Evolutionary conservation across 495 filamentous ascomycete species (phyloP).

Genomic region (Chaetomium tenue): DNA sequence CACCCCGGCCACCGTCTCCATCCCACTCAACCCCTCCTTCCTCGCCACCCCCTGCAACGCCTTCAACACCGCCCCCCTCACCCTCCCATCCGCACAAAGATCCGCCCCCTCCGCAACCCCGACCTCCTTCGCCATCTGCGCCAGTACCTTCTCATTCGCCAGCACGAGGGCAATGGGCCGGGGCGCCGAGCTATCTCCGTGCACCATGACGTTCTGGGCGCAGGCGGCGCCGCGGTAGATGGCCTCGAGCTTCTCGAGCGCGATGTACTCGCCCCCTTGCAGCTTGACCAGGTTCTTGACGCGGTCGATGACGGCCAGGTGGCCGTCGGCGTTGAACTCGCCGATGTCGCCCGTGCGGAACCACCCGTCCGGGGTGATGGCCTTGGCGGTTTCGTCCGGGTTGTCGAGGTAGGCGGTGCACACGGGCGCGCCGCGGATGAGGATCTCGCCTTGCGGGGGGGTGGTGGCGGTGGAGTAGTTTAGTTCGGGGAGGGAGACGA

Average conservation of each 20-base stretch:
- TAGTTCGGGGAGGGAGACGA: slow-evolving; percentile 81
- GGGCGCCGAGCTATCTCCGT: slow-evolving; percentile 50
- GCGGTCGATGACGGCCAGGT: slow-evolving; percentile 84
- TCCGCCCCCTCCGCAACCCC: slow-evolving; percentile 47
- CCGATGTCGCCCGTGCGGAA: slow-evolving; percentile 89
- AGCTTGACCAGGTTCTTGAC: slow-evolving; percentile 81
- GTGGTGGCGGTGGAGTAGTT: slow-evolving; percentile 72
- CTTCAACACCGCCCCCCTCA: slow-evolving; percentile 53
- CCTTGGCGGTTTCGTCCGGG: slow-evolving; percentile 75
- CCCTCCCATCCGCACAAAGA: slow-evolving; percentile 44
- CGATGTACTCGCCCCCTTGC: slow-evolving; percentile 64
- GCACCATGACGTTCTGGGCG: slow-evolving; percentile 61
- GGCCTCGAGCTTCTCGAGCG: slow-evolving; percentile 64
- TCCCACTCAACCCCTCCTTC: slow-evolving; percentile 51
- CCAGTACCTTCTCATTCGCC: slow-evolving; percentile 55
- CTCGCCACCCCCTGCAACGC: slow-evolving; percentile 52
- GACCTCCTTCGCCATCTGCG: slow-evolving; percentile 50
- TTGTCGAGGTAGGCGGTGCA: slow-evolving; percentile 79
- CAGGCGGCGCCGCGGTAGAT: slow-evolving; percentile 56
- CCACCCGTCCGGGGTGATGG: slow-evolving; percentile 82
- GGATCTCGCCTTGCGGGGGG: slow-evolving; percentile 82
- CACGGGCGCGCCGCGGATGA: slow-evolving; percentile 68
- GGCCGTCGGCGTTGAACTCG: slow-evolving; percentile 69
- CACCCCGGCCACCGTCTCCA: slow-evolving; percentile 61
- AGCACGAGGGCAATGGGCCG: slow-evolving; percentile 59